Evolutionary conservation across 164 flowering plant genomes (phyloP).

Genomic region (Umbilicus rupestris): DNA sequence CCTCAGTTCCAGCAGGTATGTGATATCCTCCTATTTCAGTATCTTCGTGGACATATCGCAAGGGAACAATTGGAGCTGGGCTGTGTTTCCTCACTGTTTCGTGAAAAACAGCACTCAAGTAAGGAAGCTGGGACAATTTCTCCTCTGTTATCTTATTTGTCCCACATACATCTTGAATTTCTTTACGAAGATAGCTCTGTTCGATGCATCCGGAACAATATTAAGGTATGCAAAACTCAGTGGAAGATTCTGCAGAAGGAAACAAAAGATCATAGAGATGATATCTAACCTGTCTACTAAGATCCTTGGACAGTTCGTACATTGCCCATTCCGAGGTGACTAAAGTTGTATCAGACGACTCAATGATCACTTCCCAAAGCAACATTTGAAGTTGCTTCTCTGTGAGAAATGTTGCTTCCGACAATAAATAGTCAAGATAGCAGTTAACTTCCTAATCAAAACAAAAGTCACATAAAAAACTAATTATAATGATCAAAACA

Average conservation of each 20-base stretch:
- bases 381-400: slow-evolving; percentile 50
- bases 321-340: slow-evolving; percentile 92
- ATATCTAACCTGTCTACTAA: slow-evolving; percentile 41
- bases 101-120: slow-evolving; percentile 66
- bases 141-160: slow-evolving; percentile 51
- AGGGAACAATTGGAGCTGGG: slow-evolving; percentile 71
- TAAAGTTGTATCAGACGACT: slow-evolving; percentile 70
- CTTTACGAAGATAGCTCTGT: slow-evolving; percentile 46
- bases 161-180: slow-evolving; percentile 59
- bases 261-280: background rate
- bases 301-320: slow-evolving; percentile 70
- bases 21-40: slow-evolving; percentile 72
- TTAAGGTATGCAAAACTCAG: background rate
- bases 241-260: background rate
- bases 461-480: background rate
- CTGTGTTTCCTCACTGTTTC: slow-evolving; percentile 77
- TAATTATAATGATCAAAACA: background rate
- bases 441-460: slow-evolving; percentile 38
- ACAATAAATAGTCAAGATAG: slow-evolving; percentile 46
- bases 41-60: slow-evolving; percentile 75
- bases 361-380: slow-evolving; percentile 80
- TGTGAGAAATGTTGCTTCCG: slow-evolving; percentile 47
- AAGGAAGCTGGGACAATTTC: slow-evolving; percentile 54
- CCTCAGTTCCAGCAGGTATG: slow-evolving; percentile 81
- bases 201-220: background rate